Base-by-base conservation (phyloP, 2,329 filamentous ascomycete species). In the Pseudopyricularia javanii region DNA sequence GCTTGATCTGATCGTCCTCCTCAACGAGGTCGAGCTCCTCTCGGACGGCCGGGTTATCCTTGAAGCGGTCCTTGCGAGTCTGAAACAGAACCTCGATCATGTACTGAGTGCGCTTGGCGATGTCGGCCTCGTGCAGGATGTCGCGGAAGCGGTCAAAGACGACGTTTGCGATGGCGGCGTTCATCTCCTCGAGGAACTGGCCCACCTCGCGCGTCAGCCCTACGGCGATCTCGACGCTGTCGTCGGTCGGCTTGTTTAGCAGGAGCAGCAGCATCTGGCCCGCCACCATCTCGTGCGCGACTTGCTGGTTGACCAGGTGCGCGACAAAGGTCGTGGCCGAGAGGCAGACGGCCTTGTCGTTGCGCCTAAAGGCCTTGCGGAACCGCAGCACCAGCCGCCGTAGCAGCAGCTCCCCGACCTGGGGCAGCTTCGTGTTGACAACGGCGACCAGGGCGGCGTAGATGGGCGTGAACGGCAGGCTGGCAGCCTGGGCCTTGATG, bases 41-140 rank as follows among this genome's bases (percentile, higher is more conserved):
- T 66, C 84, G 91, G 61, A 97, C 74, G 1, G 90, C 85, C 17
- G 85, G 89, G 62, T 97, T 90, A 62, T 97, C 90, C 72, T 95
- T 95, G 75, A 95, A 98, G 62, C 86, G 86, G 70, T 97, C 91
- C 69, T 96, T 95, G 57, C 93, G 82, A 53, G 96, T 86, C 70
- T 98, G 91, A 66, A 98, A 98, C 45, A 98, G 72, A 6, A 97
- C 93, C 67, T 98, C 93, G 54, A 98, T 91, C 88, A 95, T 95
- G 70, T 97, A 98, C 70, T 98, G 93, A n/a, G 91, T 91, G 58
- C 93, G 80, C 75, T 95, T 96, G 65, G 97, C 91, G 66, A 98
- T 95, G 63, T 93, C 91, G 47, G 90, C 90, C 68, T 98, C 93
- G 71, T 98, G 91, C 8, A 98, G 74, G 57, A 97, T 96, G 61